Evolutionary conservation across 2,329 filamentous ascomycete species (phyloP).

Genomic region (Ascochyta koolunga): DNA sequence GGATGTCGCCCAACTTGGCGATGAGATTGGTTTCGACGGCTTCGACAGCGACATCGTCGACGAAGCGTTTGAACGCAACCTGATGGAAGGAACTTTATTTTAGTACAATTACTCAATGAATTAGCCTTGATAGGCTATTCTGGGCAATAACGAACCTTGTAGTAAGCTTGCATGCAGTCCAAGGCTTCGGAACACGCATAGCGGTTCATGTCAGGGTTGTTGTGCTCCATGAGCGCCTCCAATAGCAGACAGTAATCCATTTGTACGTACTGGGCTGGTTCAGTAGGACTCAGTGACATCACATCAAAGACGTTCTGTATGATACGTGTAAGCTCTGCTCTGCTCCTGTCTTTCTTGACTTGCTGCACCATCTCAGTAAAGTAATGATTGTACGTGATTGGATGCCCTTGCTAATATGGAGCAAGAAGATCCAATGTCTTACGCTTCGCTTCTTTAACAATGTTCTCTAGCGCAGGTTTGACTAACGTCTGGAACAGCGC

Average conservation of each 20-base stretch:
- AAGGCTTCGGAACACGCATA: conserved; percentile 46
- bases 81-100: conserved; percentile 23
- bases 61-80: conserved; percentile 54
- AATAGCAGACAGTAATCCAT: not conserved
- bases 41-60: conserved; percentile 53
- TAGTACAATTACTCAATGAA: not conserved
- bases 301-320: not conserved
- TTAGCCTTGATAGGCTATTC: not conserved
- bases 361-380: conserved; percentile 46
- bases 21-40: conserved; percentile 53
- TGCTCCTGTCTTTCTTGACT: conserved; percentile 26
- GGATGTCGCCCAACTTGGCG: conserved; percentile 44
- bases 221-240: conserved; percentile 12
- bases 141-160: conserved; percentile 46
- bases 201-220: conserved; percentile 45
- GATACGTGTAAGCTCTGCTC: conserved; percentile 31
- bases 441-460: not conserved
- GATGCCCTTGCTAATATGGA: conserved; percentile 29
- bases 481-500: not conserved
- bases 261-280: not conserved
- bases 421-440: conserved; percentile 2
- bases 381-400: conserved; percentile 52
- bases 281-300: not conserved
- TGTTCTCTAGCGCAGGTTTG: not conserved
- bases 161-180: conserved; percentile 49